These are phyloP conservation scores for Musa balbisiana DNA, from an alignment of 202 grass and related monocot species.

Conservation along the genomic window DNA sequence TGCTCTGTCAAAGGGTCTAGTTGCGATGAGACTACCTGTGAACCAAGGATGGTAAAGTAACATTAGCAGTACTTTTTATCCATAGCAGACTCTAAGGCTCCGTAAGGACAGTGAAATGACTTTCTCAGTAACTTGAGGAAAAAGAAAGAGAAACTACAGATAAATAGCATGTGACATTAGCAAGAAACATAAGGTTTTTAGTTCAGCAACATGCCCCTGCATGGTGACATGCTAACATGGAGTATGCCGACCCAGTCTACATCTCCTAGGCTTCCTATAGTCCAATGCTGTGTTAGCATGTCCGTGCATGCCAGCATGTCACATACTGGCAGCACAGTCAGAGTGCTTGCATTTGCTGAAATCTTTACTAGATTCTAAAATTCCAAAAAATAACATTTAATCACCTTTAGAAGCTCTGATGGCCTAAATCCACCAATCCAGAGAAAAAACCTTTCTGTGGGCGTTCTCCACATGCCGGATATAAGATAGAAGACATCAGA, in stretches of 20 bases:
- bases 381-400: not conserved
- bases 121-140: not conserved
- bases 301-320: not conserved
- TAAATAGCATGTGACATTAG: not conserved
- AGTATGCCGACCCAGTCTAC: no score
- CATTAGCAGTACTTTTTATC: not conserved
- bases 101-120: not conserved
- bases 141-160: not conserved
- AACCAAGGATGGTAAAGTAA: not conserved
- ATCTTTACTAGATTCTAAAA: no score
- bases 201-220: not conserved
- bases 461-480: constrained; percentile 78
- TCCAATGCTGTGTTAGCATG: not conserved
- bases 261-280: not conserved
- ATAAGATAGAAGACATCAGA: constrained; percentile 78
- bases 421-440: constrained; percentile 98
- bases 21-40: constrained; percentile 8
- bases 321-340: not conserved
- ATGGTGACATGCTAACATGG: not conserved
- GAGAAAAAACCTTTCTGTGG: constrained; percentile 82
- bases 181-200: no score
- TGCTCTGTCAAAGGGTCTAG: constrained; percentile 9
- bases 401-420: constrained; percentile 45
- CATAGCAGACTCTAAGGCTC: not conserved
- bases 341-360: not conserved